phyloP scores from a whole-genome alignment of 768 basidiomycete species.

The Phylloporus sp. region DNA sequence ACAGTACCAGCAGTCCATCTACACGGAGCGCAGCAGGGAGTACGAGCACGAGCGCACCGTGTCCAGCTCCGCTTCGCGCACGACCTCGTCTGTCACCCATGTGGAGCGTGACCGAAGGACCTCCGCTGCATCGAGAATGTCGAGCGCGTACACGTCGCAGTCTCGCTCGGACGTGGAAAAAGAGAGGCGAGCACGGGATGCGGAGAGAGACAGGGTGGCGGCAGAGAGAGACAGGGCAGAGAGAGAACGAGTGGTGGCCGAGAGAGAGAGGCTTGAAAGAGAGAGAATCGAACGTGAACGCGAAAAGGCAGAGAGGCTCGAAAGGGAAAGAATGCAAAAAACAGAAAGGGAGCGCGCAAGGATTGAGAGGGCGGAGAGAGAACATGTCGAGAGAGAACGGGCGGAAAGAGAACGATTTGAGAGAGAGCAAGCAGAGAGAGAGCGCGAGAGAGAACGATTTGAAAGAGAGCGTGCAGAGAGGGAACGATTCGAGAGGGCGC shows the following conservation, averaged over 20 bases:
- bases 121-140: conserved; percentile 27
- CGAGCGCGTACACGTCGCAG: conserved; percentile 29
- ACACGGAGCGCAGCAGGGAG: conserved; percentile 26
- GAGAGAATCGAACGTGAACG: conserved; percentile 6
- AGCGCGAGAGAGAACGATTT: conserved; percentile 1
- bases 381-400: conserved; percentile 9
- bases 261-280: conserved; percentile 10
- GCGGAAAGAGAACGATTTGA: conserved; percentile 3
- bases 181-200: conserved; percentile 25
- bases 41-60: conserved; percentile 21
- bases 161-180: conserved; percentile 21
- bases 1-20: conserved; percentile 12
- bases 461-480: background rate
- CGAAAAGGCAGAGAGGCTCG: background rate
- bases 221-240: conserved; percentile 14
- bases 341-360: conserved; percentile 1
- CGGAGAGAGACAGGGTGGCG: conserved; percentile 16
- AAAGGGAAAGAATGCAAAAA: conserved; percentile 5
- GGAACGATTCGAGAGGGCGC: background rate
- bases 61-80: conserved; percentile 24
- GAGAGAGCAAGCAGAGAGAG: conserved; percentile 1
- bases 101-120: conserved; percentile 26
- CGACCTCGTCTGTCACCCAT: conserved; percentile 18
- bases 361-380: conserved; percentile 2
- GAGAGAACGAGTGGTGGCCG: conserved; percentile 12